Evolutionary conservation across 495 filamentous ascomycete genomes (phyloP), one percentile per base, ranked within the genome.

Genomic region (Sordaria brevicollis): DNA sequence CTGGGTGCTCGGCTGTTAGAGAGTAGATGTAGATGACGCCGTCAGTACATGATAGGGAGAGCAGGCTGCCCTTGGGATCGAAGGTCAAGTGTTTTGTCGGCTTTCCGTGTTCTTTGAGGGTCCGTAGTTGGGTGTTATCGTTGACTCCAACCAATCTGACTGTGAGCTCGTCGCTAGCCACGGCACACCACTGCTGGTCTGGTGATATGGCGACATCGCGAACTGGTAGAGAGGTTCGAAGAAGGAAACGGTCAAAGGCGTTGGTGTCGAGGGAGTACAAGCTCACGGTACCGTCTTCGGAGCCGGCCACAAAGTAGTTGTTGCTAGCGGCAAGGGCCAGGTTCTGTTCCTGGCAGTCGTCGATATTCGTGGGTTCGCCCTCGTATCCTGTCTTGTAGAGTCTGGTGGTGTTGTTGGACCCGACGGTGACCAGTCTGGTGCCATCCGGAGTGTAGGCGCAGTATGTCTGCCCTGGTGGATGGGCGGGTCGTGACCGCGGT

Each of bases 91-190:
- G 93, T 79, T 97, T 97, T 1, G 89, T 86, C n/a, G 92, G 88
- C 73, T 92, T 93, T 3, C 85, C 81, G 76, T 96, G 93, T 43
- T 96, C 91, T 67, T 90, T 87, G 0, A 99, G 87, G 71, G 89
- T 90, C 71, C 91, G 85, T 37, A 94, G 79, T 65, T 89, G 86
- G 37, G 80, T 89, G 81, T 89, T 94, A 76, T 97, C 92, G 57
- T 90, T 83, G 35, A 89, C 86, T 74, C 89, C 91, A 69, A 98
- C 92, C 39, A 99, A 84, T 75, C 94, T 96, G 38, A 97, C 92
- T 1, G 89, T 90, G 37, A 96, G 84, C 76, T 99, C 95, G 80
- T 99, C 96, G 86, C 94, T 97, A 35, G 96, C 92, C n/a, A 98
- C 92, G 39, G 95, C 95, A 65, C 87, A 90, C 96, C 93, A 98